phyloP scores from a whole-genome alignment of 805 yeast species.

The Saturnispora sanitii region DNA sequence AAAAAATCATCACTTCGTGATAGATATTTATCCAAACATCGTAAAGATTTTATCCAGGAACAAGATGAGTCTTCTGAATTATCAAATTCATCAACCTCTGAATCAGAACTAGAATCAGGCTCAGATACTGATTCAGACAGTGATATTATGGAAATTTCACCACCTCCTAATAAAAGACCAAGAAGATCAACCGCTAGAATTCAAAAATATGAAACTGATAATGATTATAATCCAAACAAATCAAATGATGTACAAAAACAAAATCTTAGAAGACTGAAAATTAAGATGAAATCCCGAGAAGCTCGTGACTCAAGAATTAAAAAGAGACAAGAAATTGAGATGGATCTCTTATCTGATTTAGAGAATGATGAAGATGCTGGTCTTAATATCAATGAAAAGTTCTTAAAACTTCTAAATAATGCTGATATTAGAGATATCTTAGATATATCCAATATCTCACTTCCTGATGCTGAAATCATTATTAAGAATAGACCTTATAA shows the following conservation, averaged over 20 bases:
- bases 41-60: slow-evolving; percentile 1
- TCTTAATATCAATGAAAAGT: slow-evolving; percentile 47
- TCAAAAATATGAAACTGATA: slow-evolving; percentile 40
- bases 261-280: not conserved
- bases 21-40: slow-evolving; percentile 14
- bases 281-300: not conserved
- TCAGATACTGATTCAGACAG: not conserved
- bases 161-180: not conserved
- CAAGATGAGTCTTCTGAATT: slow-evolving; percentile 5
- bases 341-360: slow-evolving; percentile 24
- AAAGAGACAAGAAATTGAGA: slow-evolving; percentile 27
- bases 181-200: slow-evolving; percentile 10
- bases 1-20: slow-evolving; percentile 16
- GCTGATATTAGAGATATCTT: slow-evolving; percentile 67
- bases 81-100: slow-evolving; percentile 10
- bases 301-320: slow-evolving; percentile 11
- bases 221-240: slow-evolving; percentile 26
- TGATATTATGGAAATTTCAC: not conserved
- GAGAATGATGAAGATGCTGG: slow-evolving; percentile 20
- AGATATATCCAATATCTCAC: slow-evolving; percentile 67
- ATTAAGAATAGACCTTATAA: slow-evolving; percentile 63
- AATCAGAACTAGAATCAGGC: not conserved
- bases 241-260: too few relatives aligned
- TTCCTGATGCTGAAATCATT: slow-evolving; percentile 53
- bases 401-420: slow-evolving; percentile 67